A percentile compares a stretch with the other conserved stretches of the same genome.
phyloP scores from a whole-genome alignment of 768 basidiomycete species.

The Pleurotus djamor region DNA sequence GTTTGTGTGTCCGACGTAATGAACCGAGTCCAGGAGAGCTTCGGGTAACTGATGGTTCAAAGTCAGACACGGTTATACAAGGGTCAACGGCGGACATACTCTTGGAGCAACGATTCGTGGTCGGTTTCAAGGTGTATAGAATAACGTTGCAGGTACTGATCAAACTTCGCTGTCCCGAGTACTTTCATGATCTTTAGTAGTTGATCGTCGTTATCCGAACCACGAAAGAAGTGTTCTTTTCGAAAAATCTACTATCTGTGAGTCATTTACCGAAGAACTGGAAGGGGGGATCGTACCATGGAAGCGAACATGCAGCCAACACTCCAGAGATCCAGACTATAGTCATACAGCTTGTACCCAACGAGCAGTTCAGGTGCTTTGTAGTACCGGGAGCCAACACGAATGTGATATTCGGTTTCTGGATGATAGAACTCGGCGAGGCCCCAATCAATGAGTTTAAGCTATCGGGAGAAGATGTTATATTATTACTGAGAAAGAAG shows the following conservation, averaged over 20 bases:
- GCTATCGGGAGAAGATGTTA: conserved; percentile 21
- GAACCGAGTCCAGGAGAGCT: conserved; percentile 65
- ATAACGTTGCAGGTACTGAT: conserved; percentile 56
- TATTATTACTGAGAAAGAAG: background rate
- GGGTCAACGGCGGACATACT: conserved; percentile 26
- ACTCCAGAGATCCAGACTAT: conserved; percentile 72
- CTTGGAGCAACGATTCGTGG: conserved; percentile 51
- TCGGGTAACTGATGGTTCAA: conserved; percentile 42
- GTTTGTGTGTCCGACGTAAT: conserved; percentile 55
- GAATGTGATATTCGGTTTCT: conserved; percentile 66
- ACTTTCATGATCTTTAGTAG: conserved; percentile 68
- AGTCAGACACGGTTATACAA: background rate
- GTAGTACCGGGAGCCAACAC: conserved; percentile 71
- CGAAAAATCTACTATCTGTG: conserved; percentile 53
- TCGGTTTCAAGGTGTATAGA: conserved; percentile 67
- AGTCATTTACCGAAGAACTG: background rate
- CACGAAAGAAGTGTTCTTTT: conserved; percentile 75
- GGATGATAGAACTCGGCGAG: conserved; percentile 77
- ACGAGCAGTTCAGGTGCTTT: conserved; percentile 74
- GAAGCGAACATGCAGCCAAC: conserved; percentile 74
- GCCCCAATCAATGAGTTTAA: conserved; percentile 73
- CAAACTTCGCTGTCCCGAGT: conserved; percentile 66
- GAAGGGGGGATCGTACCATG: conserved; percentile 45
- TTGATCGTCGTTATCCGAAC: conserved; percentile 73
- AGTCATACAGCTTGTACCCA: conserved; percentile 71